Base-by-base conservation (phyloP, 2,329 filamentous ascomycete genomes). In the Fusarium kyushuense region DNA sequence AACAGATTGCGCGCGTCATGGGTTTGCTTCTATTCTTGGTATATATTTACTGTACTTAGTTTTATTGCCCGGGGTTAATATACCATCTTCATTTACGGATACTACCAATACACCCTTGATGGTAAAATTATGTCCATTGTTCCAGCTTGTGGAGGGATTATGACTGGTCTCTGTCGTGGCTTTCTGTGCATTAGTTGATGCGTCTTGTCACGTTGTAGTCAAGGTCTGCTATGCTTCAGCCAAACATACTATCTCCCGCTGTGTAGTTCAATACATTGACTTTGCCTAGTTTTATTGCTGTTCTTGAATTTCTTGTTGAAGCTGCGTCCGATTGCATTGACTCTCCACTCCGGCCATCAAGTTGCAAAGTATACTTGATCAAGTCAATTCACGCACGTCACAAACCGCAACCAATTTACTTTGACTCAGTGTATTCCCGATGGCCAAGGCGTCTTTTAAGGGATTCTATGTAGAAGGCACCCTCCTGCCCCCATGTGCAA, bases 11-110 rank as follows among this genome's bases (percentile, higher is more conserved):
- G 21, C 25, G 42, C 25, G 21, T 32, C 14, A 41, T 25, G 49
- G 65, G 54, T 8, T 40, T 32, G 30, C 42, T 66, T 62, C 36
- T 42, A 29, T 69, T 69, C 61, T 53, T 35, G 41, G 29, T 58
- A 67, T 43, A 69, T 69, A 49, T 66, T 40, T 49, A 35, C 33
- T 16, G 21, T 38, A 54, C 36, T 46, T 66, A 66, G 51, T 54
- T 68, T 60, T 66, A 69, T 66, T 69, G 48, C 43, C 30, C 35
- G 29, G 40, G 21, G 41, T 49, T 33, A 54, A 54, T 69, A 66
- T 69, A 69, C 65, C 65, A 58, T 67, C 23, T 51, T 66, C 36
- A 21, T 42, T 66, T 57, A 27, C 5, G 27, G 27, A 27, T 27
- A 41, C 42, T 48, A 47, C 32, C 36, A 38, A 48, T 53, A 60